phyloP scores from a whole-genome alignment of 2,329 filamentous ascomycete species.

The Lecanicillium sp. region DNA sequence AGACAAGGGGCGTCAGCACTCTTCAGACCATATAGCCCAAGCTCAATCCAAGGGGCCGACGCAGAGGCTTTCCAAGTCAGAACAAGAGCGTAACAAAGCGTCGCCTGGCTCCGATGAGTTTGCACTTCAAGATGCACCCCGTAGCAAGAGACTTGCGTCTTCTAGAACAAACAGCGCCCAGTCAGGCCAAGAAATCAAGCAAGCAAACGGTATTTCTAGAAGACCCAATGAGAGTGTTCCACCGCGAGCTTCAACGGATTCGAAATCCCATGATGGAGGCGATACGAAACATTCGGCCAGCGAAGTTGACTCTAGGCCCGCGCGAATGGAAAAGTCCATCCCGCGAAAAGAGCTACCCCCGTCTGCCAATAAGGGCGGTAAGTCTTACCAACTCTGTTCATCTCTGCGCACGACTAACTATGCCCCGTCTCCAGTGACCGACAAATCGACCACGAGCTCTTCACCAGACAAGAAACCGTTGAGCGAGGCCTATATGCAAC shows the following conservation, averaged over 20 bases:
- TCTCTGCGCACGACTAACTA: slow-evolving; percentile 11
- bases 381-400: slow-evolving; percentile 13
- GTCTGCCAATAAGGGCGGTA: slow-evolving; percentile 34
- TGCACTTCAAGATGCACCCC: slow-evolving; percentile 74
- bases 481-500: slow-evolving; percentile 49
- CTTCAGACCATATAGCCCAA: slow-evolving; percentile 49
- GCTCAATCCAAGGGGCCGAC: slow-evolving; percentile 40
- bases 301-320: slow-evolving; percentile 30
- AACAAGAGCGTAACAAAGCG: slow-evolving; percentile 19
- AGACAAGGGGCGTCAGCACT: slow-evolving; percentile 59
- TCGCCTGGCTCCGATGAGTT: slow-evolving; percentile 43
- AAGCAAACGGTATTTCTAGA: slow-evolving; percentile 26
- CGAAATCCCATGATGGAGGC: slow-evolving; percentile 48
- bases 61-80: slow-evolving; percentile 40
- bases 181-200: slow-evolving; percentile 25
- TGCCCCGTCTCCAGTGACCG: slow-evolving; percentile 27
- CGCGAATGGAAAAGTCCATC: slow-evolving; percentile 41
- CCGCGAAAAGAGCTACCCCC: slow-evolving; percentile 56
- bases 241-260: slow-evolving; percentile 28
- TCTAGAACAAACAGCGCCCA: slow-evolving; percentile 35
- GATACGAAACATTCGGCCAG: slow-evolving; percentile 33
- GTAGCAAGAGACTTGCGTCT: slow-evolving; percentile 42
- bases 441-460: slow-evolving; percentile 14
- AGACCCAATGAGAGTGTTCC: slow-evolving; percentile 24
- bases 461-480: slow-evolving; percentile 11